A percentile compares a stretch with the other conserved stretches of the same genome.
Conservation (phyloP, 192 early-diverging fungal genomes). For the Entomortierella beljakovae region DNA sequence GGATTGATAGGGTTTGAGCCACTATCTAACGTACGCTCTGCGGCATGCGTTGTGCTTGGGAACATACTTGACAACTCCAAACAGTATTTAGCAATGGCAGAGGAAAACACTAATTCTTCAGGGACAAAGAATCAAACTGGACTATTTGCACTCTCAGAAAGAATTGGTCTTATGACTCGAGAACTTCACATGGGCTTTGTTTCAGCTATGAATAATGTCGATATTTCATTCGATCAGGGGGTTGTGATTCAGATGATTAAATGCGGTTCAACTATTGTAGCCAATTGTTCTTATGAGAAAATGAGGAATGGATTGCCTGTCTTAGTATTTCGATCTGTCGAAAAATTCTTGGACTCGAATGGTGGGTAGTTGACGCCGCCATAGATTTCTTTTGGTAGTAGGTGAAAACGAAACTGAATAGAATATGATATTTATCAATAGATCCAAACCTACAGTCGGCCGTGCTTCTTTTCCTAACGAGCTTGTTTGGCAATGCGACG, state of each 20-base stretch:
- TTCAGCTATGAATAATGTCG: slow-evolving; percentile 12
- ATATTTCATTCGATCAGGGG: slow-evolving; percentile 15
- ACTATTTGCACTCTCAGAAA: slow-evolving; percentile 41
- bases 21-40: slow-evolving; percentile 53
- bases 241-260: slow-evolving; percentile 29
- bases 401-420: not conserved
- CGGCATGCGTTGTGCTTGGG: slow-evolving; percentile 57
- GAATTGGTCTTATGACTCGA: slow-evolving; percentile 26
- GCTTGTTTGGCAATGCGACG: slow-evolving; percentile 31
- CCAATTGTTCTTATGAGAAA: slow-evolving; percentile 39
- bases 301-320: slow-evolving; percentile 26
- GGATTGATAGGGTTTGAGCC: slow-evolving; percentile 62
- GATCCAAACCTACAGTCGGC: slow-evolving; percentile 21
- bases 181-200: slow-evolving; percentile 35
- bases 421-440: not conserved
- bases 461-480: slow-evolving; percentile 19
- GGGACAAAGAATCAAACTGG: slow-evolving; percentile 29
- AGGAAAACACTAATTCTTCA: slow-evolving; percentile 51
- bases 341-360: slow-evolving; percentile 14
- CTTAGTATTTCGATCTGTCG: slow-evolving; percentile 14
- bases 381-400: not conserved
- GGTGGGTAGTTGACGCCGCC: not conserved
- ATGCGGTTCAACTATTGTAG: slow-evolving; percentile 21
- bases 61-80: slow-evolving; percentile 63
- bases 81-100: slow-evolving; percentile 64